Base-by-base conservation (phyloP, 2,329 filamentous ascomycete genomes). In the Sporothrix variecibatus region DNA sequence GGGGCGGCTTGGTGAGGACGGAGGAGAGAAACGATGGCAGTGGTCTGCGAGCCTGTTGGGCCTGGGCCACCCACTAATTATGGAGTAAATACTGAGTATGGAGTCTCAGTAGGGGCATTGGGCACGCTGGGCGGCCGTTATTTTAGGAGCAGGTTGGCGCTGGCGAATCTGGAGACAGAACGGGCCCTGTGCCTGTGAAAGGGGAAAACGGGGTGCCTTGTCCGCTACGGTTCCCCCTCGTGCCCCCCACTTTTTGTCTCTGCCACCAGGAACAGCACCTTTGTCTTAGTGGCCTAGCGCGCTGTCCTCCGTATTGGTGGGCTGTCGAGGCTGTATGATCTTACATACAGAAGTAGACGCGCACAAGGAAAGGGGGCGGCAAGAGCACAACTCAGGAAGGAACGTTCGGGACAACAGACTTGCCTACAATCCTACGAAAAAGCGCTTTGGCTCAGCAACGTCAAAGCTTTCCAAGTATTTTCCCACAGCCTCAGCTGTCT, bases 261-360 rank as follows among this genome's bases (percentile, higher is more conserved):
- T 70, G 40, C 23, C 65, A 53, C 65, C 65, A 69, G 65, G 72
- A 69, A 73, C 72, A 69, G 65, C 64, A 65, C 43, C 60, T 43
- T 31, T n/a, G 51, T 51, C 53, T 51, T 53, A 23, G 62, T 56
- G 46, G n/a, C 23, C 26, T 26, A 28, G 34, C 46, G 31, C 11
- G 23, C 51, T 15, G 43, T 5, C 43, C 43, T 49, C 43, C n/a
- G 53, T 71, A 46, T 60, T 51, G 43, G 40, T 43, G 28, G 58
- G 6, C 71, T 7, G 43, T 65, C 31, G 31, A 26, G n/a, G 23
- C 53, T 26, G 15, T 64, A 34, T 34, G 34, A 34, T 34, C 34
- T 3, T 34, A 34, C 34, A 34, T 34, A 34, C 34, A 34, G 34
- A 34, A 34, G 34, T 34, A 34, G 9, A 28, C 51, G 23, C 51